These are phyloP conservation scores for Arachis monticola DNA, from an alignment of 331 rosid species.

Conservation along the genomic window DNA sequence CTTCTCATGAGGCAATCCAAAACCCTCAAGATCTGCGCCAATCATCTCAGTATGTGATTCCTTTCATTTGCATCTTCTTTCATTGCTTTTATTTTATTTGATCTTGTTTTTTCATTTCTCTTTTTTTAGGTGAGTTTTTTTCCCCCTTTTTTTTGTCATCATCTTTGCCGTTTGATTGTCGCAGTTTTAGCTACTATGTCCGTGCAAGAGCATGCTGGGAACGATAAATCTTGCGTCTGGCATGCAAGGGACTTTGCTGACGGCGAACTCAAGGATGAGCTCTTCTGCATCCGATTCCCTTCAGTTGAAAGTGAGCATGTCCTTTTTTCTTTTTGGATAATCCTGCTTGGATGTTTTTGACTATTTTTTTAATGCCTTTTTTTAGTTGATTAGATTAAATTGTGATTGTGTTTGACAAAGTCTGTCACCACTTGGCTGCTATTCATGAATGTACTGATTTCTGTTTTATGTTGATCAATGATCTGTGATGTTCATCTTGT, in stretches of 20 bases:
- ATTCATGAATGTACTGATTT: not conserved
- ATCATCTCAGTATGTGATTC: constrained; percentile 73
- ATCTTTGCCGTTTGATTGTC: not conserved
- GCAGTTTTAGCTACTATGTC: constrained; percentile 77
- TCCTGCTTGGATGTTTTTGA: not conserved
- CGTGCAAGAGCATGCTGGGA: constrained; percentile 97
- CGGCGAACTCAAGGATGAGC: constrained; percentile 92
- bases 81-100: no score
- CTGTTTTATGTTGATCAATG: not conserved
- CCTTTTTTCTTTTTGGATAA: not conserved
- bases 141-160: not conserved
- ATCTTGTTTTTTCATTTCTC: no score
- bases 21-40: constrained; percentile 99
- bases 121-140: not conserved
- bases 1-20: constrained; percentile 98
- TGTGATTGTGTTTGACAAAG: not conserved
- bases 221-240: constrained; percentile 94
- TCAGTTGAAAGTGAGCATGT: constrained; percentile 83
- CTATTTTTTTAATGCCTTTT: not conserved
- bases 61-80: no score
- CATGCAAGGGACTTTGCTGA: constrained; percentile 93
- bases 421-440: not conserved
- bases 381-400: not conserved
- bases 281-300: constrained; percentile 90
- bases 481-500: not conserved